Base-by-base conservation (phyloP, 1,284 basidiomycete species). In the Malassezia cuniculi region DNA sequence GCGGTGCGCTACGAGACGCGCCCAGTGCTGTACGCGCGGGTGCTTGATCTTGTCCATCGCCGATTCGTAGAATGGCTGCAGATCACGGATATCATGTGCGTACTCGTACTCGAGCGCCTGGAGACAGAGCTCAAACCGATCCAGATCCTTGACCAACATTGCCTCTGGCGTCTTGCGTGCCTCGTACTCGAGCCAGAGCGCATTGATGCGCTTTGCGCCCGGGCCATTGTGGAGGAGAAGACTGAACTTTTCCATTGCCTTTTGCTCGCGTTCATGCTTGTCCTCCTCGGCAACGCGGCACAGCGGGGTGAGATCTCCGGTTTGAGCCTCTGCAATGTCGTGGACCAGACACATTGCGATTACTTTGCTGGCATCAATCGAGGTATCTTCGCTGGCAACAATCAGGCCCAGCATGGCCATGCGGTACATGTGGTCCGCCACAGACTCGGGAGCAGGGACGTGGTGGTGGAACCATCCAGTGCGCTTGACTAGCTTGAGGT, bases 381-480 rank as follows among this genome's bases (percentile, higher is more conserved):
- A n/a, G n/a, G n/a, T n/a, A n/a, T 82, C 82, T 2, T 54, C 77
- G 1, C 75, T 65, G 5, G 72, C 71, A 11, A 72, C 76, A 50
- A 86, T 81, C 76, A 94, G 80, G 1, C 85, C 81, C 31, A 95
- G 74, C 16, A 94, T 69, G 2, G 85, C 81, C 90, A 95, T 95
- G 39, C 90, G 75, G 68, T 93, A 90, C 89, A 93, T 94, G 65
- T 95, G 89, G 66, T 95, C 89, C 3, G 85, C 80, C 48, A 94
- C 90, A 24, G 85, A 89, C 39, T 70, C 65, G n/a, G 57, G 53
- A 12, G 35, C 19, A 3, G 52, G 43, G 0, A 66, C 50, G 3
- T 56, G 50, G 28, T 66, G 63, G 32, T 65, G 63, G 35, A 54
- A 36, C 63, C 61, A 66, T 8, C 63, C 63, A 1, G 63, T 65